These are phyloP conservation scores for Jackrogersella minutella DNA, from an alignment of 495 filamentous ascomycete species.

Conservation along the genomic window DNA sequence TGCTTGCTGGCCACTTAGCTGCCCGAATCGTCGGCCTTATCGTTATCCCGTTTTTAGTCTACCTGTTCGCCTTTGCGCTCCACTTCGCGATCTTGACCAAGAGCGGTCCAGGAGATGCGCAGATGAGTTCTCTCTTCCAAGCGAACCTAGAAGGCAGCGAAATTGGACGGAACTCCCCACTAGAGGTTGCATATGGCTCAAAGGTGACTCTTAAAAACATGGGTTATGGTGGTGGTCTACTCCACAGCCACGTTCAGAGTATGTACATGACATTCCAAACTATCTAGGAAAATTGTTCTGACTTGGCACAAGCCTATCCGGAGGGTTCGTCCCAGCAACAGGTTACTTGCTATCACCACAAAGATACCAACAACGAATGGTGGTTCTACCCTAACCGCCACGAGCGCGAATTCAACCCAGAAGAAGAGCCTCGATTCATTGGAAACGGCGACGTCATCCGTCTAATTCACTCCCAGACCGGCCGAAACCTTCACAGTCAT, in stretches of 20 bases:
- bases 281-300: slow-evolving; percentile 2
- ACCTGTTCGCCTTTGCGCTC: slow-evolving; percentile 92
- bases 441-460: slow-evolving; percentile 82
- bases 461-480: slow-evolving; percentile 93
- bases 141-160: slow-evolving; percentile 93
- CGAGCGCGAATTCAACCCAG: slow-evolving; percentile 74
- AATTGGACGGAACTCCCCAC: slow-evolving; percentile 89
- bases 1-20: slow-evolving; percentile 77
- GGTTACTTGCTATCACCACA: slow-evolving; percentile 99
- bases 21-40: slow-evolving; percentile 90
- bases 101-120: slow-evolving; percentile 94
- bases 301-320: slow-evolving; percentile 69
- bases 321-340: slow-evolving; percentile 96
- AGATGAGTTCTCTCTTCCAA: slow-evolving; percentile 99
- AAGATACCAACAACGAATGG: slow-evolving; percentile 99
- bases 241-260: slow-evolving; percentile 93
- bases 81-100: slow-evolving; percentile 94
- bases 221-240: slow-evolving; percentile 97
- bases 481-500: slow-evolving; percentile 96
- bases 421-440: slow-evolving; percentile 73
- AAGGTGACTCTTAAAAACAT: slow-evolving; percentile 97
- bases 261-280: slow-evolving; percentile 10
- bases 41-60: slow-evolving; percentile 82
- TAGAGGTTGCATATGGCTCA: slow-evolving; percentile 90
- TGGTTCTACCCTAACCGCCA: slow-evolving; percentile 93